Percentiles rank a stretch among this genome's conserved stretches.
Evolutionary conservation across 805 yeast species (phyloP).

Genomic region (Yamadazyma olivae): DNA sequence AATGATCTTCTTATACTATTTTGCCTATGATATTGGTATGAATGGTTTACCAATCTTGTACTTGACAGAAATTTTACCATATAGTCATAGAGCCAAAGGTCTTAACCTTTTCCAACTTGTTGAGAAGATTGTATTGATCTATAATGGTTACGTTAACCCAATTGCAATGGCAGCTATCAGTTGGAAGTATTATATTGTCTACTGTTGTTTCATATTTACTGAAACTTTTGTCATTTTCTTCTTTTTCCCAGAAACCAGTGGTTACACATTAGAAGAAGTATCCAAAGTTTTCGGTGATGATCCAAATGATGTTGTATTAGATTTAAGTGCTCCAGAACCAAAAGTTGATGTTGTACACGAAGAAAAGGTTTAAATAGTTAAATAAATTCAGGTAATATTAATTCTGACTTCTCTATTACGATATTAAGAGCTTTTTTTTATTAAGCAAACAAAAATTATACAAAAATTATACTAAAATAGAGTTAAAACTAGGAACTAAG

Average conservation of each 20-base stretch:
- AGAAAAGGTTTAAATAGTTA: not conserved
- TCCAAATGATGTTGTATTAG: not conserved
- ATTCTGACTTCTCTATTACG: no score
- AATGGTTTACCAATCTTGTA: slow-evolving; percentile 47
- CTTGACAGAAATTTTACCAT: slow-evolving; percentile 41
- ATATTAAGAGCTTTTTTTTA: no score
- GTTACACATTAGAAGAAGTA: slow-evolving; percentile 42
- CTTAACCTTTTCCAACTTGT: slow-evolving; percentile 24
- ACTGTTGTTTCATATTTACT: slow-evolving; percentile 26
- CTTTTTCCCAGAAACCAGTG: slow-evolving; percentile 41
- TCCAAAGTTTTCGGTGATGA: slow-evolving; percentile 40
- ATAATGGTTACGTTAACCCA: slow-evolving; percentile 29
- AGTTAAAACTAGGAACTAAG: no score
- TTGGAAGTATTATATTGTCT: slow-evolving; percentile 45
- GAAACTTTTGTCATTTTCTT: slow-evolving; percentile 29
- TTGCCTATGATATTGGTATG: slow-evolving; percentile 28
- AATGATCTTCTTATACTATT: slow-evolving; percentile 21
- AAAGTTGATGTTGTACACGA: not conserved
- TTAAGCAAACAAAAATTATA: no score
- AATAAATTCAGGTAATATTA: not conserved
- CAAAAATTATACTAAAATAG: no score
- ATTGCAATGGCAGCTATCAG: slow-evolving; percentile 37
- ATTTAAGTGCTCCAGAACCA: slow-evolving; percentile 1
- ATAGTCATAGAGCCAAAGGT: slow-evolving; percentile 41
- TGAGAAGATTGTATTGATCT: slow-evolving; percentile 18